phyloP scores from a whole-genome alignment of 805 yeast species.

The Priceomyces melissophilus region DNA sequence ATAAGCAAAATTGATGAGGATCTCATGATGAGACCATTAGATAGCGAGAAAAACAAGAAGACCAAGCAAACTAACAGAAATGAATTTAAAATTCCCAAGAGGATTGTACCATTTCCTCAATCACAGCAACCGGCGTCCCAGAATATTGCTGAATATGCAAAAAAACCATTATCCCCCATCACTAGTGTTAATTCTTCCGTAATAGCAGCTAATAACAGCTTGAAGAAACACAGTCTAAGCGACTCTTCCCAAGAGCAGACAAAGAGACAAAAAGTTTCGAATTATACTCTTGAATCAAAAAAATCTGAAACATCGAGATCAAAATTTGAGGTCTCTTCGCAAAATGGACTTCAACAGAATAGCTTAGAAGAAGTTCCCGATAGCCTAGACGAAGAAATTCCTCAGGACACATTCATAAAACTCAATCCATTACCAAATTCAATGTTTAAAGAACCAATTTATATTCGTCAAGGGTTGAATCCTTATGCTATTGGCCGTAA shows the following conservation, averaged over 20 bases:
- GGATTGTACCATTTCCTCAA: slow-evolving; percentile 43
- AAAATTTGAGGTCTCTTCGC: no score
- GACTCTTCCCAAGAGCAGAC: not conserved
- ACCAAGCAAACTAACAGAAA: slow-evolving; percentile 16
- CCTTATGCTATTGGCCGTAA: slow-evolving; percentile 74
- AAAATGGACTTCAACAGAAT: no score
- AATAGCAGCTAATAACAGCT: not conserved
- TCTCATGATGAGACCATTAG: slow-evolving; percentile 41
- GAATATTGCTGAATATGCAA: slow-evolving; percentile 1
- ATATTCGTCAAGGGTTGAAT: slow-evolving; percentile 63
- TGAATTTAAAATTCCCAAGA: slow-evolving; percentile 42
- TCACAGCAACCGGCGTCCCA: slow-evolving; percentile 23
- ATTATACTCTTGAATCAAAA: no score
- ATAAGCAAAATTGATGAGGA: slow-evolving; percentile 42
- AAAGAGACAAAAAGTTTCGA: slow-evolving; percentile 1
- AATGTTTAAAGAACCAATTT: slow-evolving; percentile 43
- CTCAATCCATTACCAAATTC: slow-evolving; percentile 51
- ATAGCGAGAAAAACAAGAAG: slow-evolving; percentile 22
- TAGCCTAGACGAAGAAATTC: slow-evolving; percentile 17
- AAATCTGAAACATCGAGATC: no score
- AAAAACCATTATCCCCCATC: not conserved
- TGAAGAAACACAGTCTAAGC: not conserved
- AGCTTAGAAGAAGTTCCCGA: not conserved
- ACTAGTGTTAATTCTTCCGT: not conserved
- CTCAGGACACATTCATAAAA: slow-evolving; percentile 62